Percentiles rank a stretch among this genome's conserved stretches.
These are phyloP conservation scores for Colletotrichum melonis DNA, from an alignment of 2,329 filamentous ascomycete species.

Conservation along the genomic window DNA sequence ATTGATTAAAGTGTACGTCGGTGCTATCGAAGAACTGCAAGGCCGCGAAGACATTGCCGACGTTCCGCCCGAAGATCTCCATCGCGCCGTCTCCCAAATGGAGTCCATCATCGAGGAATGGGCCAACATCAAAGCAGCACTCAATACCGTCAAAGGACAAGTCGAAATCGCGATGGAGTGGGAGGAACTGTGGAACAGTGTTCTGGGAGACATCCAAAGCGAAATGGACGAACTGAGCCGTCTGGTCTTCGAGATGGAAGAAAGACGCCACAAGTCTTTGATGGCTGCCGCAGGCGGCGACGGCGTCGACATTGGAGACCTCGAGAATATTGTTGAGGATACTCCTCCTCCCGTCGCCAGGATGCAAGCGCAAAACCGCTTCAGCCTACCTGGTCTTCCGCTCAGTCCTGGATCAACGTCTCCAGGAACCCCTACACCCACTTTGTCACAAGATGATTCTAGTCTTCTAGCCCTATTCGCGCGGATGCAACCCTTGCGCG, in stretches of 20 bases:
- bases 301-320: conserved; percentile 82
- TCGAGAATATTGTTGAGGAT: conserved; percentile 94
- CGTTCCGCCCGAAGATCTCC: conserved; percentile 78
- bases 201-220: conserved; percentile 90
- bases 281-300: conserved; percentile 72
- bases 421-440: conserved; percentile 67
- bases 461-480: conserved; percentile 91
- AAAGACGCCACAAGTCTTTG: conserved; percentile 85
- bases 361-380: conserved; percentile 69
- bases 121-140: conserved; percentile 80
- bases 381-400: conserved; percentile 75
- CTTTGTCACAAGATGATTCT: conserved; percentile 81
- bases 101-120: conserved; percentile 87
- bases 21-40: conserved; percentile 93
- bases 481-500: conserved; percentile 91
- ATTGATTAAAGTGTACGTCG: conserved; percentile 91
- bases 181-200: conserved; percentile 96
- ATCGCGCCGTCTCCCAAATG: conserved; percentile 86
- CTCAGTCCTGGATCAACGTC: conserved; percentile 66
- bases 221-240: conserved; percentile 84
- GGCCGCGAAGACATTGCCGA: conserved; percentile 78
- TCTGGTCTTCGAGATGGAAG: conserved; percentile 97
- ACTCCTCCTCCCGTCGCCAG: conserved; percentile 69
- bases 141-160: conserved; percentile 86
- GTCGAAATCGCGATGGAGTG: conserved; percentile 99